Conservation (phyloP, 768 basidiomycete genomes). For the Leucocoprinus birnbaumii region DNA sequence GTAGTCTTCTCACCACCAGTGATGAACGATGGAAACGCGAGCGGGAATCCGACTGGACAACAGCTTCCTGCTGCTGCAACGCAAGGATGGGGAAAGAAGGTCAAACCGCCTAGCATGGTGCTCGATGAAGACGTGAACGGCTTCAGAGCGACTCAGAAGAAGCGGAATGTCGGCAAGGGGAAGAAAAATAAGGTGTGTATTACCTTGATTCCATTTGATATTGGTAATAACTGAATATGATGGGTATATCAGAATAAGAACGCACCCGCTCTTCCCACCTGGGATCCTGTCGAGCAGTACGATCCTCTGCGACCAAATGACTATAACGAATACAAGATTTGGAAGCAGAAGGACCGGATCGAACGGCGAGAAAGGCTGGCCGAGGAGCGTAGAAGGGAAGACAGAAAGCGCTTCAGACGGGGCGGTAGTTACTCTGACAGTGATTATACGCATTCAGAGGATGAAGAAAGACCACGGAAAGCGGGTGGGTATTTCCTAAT, state of each 20-base stretch:
- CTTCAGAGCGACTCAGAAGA: slow-evolving; percentile 59
- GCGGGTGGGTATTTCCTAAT: slow-evolving; percentile 43
- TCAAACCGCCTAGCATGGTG: slow-evolving; percentile 89
- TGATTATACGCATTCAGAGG: slow-evolving; percentile 61
- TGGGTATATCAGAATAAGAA: slow-evolving; percentile 52
- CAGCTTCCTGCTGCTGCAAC: slow-evolving; percentile 28
- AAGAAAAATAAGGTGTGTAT: slow-evolving; percentile 61
- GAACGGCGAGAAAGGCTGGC: slow-evolving; percentile 67
- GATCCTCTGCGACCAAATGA: slow-evolving; percentile 85
- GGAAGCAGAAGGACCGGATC: slow-evolving; percentile 73
- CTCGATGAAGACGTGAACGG: slow-evolving; percentile 89
- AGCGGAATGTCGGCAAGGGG: slow-evolving; percentile 44
- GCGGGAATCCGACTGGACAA: slow-evolving; percentile 16
- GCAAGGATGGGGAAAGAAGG: slow-evolving; percentile 83
- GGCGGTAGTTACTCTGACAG: slow-evolving; percentile 67
- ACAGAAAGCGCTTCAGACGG: slow-evolving; percentile 54
- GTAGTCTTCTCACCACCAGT: slow-evolving; percentile 71
- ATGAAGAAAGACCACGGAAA: slow-evolving; percentile 64
- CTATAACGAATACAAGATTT: slow-evolving; percentile 84
- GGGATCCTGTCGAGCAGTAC: slow-evolving; percentile 81
- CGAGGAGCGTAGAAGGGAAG: slow-evolving; percentile 55
- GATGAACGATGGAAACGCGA: slow-evolving; percentile 38
- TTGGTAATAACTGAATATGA: not conserved
- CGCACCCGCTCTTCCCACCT: slow-evolving; percentile 45
- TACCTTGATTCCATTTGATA: not conserved